Evolutionary conservation across 2,329 filamentous ascomycete genomes (phyloP).

Genomic region (Samsoniella hepiali): DNA sequence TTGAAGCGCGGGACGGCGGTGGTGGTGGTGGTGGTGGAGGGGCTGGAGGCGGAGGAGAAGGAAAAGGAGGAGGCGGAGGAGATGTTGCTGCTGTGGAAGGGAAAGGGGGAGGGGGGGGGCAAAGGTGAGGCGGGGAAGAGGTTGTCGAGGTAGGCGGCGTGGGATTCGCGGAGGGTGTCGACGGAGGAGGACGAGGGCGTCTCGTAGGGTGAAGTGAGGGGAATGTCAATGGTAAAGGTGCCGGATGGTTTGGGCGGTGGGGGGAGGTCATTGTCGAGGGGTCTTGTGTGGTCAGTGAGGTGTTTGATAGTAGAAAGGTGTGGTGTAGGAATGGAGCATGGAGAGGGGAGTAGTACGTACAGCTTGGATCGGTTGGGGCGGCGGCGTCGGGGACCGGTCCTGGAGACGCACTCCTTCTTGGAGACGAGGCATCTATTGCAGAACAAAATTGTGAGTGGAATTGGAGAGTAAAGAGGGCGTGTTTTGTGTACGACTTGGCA

Average conservation of each 20-base stretch:
- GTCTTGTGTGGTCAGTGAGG: background rate
- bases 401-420: constrained; percentile 52
- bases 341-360: constrained; percentile 29
- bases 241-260: constrained; percentile 42
- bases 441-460: background rate
- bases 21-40: constrained; percentile 27
- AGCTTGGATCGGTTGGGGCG: constrained; percentile 42
- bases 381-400: constrained; percentile 48
- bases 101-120: background rate
- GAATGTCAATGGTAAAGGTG: constrained; percentile 53
- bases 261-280: constrained; percentile 21
- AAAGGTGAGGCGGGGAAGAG: constrained; percentile 34
- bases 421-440: constrained; percentile 49
- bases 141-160: constrained; percentile 41
- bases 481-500: no score
- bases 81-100: background rate
- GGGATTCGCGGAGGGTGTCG: constrained; percentile 41
- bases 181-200: constrained; percentile 32
- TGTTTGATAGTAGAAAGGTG: background rate
- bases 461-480: background rate
- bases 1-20: constrained; percentile 50
- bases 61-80: constrained; percentile 20
- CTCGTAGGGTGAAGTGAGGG: constrained; percentile 40
- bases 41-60: constrained; percentile 25
- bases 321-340: no score